These are phyloP conservation scores for Terana coerulea DNA, from an alignment of 768 basidiomycete species.

Conservation along the genomic window DNA sequence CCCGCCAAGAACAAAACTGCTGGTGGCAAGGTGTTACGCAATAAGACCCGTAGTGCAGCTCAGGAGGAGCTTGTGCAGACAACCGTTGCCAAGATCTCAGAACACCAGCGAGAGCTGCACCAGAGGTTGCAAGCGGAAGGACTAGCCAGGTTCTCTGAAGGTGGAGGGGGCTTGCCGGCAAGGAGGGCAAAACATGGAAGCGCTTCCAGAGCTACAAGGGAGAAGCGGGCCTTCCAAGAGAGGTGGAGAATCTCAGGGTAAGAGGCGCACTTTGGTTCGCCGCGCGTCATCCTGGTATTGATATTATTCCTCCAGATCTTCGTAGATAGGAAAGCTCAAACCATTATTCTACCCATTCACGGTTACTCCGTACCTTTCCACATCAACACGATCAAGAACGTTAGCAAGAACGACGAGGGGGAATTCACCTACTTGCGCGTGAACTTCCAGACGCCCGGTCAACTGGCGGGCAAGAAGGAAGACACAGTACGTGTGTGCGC, in stretches of 20 bases:
- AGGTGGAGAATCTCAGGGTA: conserved; percentile 78
- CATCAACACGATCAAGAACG: conserved; percentile 97
- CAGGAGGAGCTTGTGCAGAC: conserved; percentile 83
- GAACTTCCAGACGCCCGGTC: conserved; percentile 98
- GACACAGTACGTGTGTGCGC: conserved; percentile 81
- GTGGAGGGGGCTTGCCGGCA: conserved; percentile 71
- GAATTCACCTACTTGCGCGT: conserved; percentile 93
- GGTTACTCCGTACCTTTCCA: conserved; percentile 98
- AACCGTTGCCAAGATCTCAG: conserved; percentile 71
- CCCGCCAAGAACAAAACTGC: conserved; percentile 71
- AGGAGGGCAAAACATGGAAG: conserved; percentile 92
- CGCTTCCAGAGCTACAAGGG: conserved; percentile 96
- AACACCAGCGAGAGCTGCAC: conserved; percentile 87
- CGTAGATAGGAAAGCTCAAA: conserved; percentile 87
- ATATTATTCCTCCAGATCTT: conserved; percentile 54
- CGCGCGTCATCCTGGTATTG: conserved; percentile 3
- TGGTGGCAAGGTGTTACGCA: conserved; percentile 82
- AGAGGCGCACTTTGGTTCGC: conserved; percentile 24
- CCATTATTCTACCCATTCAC: conserved; percentile 88
- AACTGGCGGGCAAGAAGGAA: conserved; percentile 96
- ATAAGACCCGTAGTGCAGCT: conserved; percentile 84
- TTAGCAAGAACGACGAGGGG: conserved; percentile 95
- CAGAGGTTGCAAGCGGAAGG: conserved; percentile 73
- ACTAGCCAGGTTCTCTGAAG: conserved; percentile 78
- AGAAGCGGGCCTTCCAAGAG: conserved; percentile 84